Conservation (phyloP, 805 yeast genomes). For the Lipomyces yamadae region DNA sequence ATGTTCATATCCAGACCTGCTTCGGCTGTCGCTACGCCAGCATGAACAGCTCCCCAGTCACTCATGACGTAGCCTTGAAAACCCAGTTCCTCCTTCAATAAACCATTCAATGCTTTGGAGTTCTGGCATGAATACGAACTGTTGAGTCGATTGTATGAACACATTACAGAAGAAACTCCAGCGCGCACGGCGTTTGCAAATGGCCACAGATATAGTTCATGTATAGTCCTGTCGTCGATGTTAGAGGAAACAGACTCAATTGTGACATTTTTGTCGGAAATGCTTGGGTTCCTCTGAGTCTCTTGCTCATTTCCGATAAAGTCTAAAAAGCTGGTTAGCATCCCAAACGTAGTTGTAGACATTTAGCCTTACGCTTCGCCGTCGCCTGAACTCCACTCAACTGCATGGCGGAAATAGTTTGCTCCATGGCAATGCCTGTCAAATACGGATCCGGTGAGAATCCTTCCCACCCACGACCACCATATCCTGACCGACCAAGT, state of each 20-base stretch:
- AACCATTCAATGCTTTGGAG: slow-evolving; percentile 57
- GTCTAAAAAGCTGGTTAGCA: slow-evolving; percentile 35
- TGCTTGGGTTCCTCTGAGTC: slow-evolving; percentile 51
- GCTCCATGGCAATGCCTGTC: slow-evolving; percentile 59
- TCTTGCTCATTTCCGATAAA: slow-evolving; percentile 68
- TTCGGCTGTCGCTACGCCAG: slow-evolving; percentile 60
- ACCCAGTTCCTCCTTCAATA: slow-evolving; percentile 65
- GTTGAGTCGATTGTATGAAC: slow-evolving; percentile 62
- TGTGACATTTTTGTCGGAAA: slow-evolving; percentile 36
- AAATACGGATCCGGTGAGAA: slow-evolving; percentile 67
- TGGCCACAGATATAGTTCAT: slow-evolving; percentile 68
- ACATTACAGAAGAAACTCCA: slow-evolving; percentile 66
- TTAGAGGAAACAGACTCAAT: slow-evolving; percentile 55
- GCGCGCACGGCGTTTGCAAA: slow-evolving; percentile 66
- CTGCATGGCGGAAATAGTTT: slow-evolving; percentile 61
- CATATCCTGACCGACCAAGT: slow-evolving; percentile 63
- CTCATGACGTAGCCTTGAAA: slow-evolving; percentile 71
- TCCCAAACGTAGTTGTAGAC: not conserved
- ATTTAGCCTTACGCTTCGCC: slow-evolving; percentile 38
- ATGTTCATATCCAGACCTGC: slow-evolving; percentile 69
- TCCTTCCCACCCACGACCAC: slow-evolving; percentile 70
- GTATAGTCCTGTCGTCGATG: slow-evolving; percentile 65
- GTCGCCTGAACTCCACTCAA: slow-evolving; percentile 62
- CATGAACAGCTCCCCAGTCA: slow-evolving; percentile 69
- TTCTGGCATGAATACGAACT: slow-evolving; percentile 65